Evolutionary conservation across 1,284 basidiomycete species (phyloP), one percentile per base, ranked within the genome.

Genomic region (Leucoagaricus sp.): DNA sequence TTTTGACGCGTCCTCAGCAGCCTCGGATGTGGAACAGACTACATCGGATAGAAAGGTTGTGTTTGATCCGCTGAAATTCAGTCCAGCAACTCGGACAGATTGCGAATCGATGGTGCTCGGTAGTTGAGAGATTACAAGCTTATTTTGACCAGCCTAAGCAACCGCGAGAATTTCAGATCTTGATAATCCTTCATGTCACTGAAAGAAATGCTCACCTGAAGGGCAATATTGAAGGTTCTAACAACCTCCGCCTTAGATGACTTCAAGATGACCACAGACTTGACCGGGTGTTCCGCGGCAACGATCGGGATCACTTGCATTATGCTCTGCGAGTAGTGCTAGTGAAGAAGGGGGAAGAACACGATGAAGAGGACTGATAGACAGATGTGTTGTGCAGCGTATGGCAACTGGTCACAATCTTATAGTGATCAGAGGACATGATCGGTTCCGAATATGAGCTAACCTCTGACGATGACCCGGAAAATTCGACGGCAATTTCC

Each of bases 41-140:
- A 83, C 76, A 65, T 82, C 81, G 55, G 76, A 75, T 9, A 85
- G 69, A 53, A 77, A 76, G 4, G 76, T 75, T 29, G 73, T 67
- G 21, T 71, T 56, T 12, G 19, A 3, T 3, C 44, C 34, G 4
- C 13, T 41, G 3, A 33, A 36, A 34, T 56, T 73, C 17, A 82
- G 67, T 6, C 77, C 79, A 46, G 77, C 76, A 15, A 84, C 73
- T 29, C 82, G 73, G 31, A 78, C 72, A 19, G 80, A 80, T 12
- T 81, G 70, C 0, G 72, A 72, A 58, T 82, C 79, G 50, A 83
- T 76, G 31, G 67, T 70, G 60, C 74, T 75, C 6, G 82, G 71
- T 10, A 85, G 71, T 40, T 72, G 72, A 25, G 61, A 69, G 41
- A 84, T 79, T 50, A 75, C 69, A 48, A 84, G 62, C 60, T 77